Evolutionary conservation across 2,329 filamentous ascomycete species (phyloP).

Genomic region (Metarhizium anisopliae): DNA sequence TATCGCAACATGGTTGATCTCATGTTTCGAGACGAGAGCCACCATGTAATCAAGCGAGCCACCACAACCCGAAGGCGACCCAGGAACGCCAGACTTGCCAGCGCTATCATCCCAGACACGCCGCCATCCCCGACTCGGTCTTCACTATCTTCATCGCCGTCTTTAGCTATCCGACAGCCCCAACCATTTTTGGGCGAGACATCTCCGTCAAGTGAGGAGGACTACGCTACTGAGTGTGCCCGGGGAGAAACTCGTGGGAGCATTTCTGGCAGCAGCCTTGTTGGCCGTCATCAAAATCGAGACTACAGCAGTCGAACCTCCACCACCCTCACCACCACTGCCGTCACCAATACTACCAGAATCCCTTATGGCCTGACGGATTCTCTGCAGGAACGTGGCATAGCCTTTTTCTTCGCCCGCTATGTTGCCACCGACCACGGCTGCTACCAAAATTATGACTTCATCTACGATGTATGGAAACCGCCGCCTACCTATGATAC

Average conservation of each 20-base stretch:
- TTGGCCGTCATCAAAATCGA: not conserved
- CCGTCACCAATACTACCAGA: not conserved
- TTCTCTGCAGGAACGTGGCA: slow-evolving; percentile 33
- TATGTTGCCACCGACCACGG: slow-evolving; percentile 39
- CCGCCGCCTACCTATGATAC: slow-evolving; percentile 25
- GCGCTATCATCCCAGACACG: not conserved
- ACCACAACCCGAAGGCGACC: slow-evolving; percentile 21
- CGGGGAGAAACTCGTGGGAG: not conserved
- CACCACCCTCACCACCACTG: not conserved
- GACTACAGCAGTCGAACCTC: not conserved
- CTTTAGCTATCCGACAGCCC: slow-evolving; percentile 3
- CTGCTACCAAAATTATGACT: slow-evolving; percentile 42
- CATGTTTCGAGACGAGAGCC: slow-evolving; percentile 49
- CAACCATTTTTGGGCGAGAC: slow-evolving; percentile 1
- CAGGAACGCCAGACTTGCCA: slow-evolving; percentile 13
- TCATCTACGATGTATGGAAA: slow-evolving; percentile 44
- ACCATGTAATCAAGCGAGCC: slow-evolving; percentile 45
- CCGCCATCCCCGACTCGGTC: slow-evolving; percentile 1
- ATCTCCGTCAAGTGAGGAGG: slow-evolving; percentile 3
- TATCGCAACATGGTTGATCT: slow-evolving; percentile 47
- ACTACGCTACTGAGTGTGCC: not conserved
- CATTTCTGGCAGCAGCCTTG: not conserved
- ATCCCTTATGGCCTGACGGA: slow-evolving; percentile 10
- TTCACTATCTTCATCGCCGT: slow-evolving; percentile 1
- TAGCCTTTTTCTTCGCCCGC: slow-evolving; percentile 41